phyloP scores from a whole-genome alignment of 441 rosid genomes.

The Pelargonium myrrhifolium region DNA sequence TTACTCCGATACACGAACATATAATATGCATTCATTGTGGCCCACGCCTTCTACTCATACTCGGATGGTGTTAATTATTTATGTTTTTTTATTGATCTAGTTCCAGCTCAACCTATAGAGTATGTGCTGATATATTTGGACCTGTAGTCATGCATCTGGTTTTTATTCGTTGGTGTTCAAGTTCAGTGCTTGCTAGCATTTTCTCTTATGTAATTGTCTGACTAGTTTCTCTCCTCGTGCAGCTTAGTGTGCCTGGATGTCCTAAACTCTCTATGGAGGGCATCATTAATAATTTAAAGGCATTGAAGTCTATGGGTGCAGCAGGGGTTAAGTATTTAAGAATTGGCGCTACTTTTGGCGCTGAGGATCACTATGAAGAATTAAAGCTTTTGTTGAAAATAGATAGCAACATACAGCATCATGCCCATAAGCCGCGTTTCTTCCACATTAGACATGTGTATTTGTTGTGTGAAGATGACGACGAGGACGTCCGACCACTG shows the following conservation, averaged over 20 bases:
- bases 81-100: too few species aligned
- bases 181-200: not conserved
- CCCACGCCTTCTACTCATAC: too few species aligned
- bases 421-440: conserved; percentile 48
- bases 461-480: conserved; percentile 49
- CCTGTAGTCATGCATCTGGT: not conserved
- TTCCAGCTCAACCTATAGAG: too few species aligned
- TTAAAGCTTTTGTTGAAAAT: conserved; percentile 46
- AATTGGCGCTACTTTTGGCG: conserved; percentile 74
- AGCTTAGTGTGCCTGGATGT: conserved; percentile 91
- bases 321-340: conserved; percentile 61
- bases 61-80: too few species aligned
- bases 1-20: too few species aligned
- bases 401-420: conserved; percentile 26
- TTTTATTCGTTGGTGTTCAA: not conserved
- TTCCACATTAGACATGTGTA: conserved; percentile 50
- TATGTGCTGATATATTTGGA: too few species aligned
- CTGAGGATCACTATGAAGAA: conserved; percentile 58
- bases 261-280: conserved; percentile 66
- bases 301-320: conserved; percentile 40
- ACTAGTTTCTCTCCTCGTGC: conserved; percentile 23
- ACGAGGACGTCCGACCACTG: conserved; percentile 41
- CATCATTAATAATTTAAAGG: conserved; percentile 51
- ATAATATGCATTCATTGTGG: too few species aligned
- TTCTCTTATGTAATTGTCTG: not conserved